These are phyloP conservation scores for Zoysia matrella DNA, from an alignment of 202 grass and related monocot genomes.

Conservation along the genomic window DNA sequence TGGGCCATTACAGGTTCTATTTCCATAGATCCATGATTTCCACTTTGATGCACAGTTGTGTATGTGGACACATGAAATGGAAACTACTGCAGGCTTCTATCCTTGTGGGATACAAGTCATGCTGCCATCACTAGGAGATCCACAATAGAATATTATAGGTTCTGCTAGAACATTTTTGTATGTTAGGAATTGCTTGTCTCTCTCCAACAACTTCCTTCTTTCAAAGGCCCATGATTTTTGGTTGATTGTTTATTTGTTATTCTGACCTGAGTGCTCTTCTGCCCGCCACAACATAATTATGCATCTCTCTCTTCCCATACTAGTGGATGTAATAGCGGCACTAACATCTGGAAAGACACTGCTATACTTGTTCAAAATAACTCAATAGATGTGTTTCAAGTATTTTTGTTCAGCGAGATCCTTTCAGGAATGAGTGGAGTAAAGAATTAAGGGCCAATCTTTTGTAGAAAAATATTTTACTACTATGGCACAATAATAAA, in stretches of 20 bases:
- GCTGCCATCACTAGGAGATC: slow-evolving; percentile 38
- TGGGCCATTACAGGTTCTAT: background rate
- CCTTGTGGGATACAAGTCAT: slow-evolving; percentile 45
- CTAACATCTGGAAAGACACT: slow-evolving; percentile 3
- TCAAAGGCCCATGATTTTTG: background rate
- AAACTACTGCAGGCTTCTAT: slow-evolving; percentile 23
- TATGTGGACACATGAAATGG: slow-evolving; percentile 29
- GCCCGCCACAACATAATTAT: slow-evolving; percentile 15
- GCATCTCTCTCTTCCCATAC: background rate
- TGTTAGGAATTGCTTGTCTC: slow-evolving; percentile 43
- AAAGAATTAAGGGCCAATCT: background rate
- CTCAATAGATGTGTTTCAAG: background rate
- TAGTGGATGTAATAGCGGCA: background rate
- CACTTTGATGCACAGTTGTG: slow-evolving; percentile 2
- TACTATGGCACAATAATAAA: background rate
- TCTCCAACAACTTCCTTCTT: slow-evolving; percentile 38
- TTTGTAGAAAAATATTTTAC: background rate
- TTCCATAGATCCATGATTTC: slow-evolving; percentile 37
- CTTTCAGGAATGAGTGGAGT: background rate
- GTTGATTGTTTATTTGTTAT: slow-evolving; percentile 38
- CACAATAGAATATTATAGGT: slow-evolving; percentile 29
- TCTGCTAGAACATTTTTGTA: slow-evolving; percentile 30
- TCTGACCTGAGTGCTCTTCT: slow-evolving; percentile 29
- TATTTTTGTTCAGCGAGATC: background rate
- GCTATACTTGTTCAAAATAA: background rate